Base-by-base conservation (phyloP, 2,329 filamentous ascomycete genomes). In the Triangularia setosa region DNA sequence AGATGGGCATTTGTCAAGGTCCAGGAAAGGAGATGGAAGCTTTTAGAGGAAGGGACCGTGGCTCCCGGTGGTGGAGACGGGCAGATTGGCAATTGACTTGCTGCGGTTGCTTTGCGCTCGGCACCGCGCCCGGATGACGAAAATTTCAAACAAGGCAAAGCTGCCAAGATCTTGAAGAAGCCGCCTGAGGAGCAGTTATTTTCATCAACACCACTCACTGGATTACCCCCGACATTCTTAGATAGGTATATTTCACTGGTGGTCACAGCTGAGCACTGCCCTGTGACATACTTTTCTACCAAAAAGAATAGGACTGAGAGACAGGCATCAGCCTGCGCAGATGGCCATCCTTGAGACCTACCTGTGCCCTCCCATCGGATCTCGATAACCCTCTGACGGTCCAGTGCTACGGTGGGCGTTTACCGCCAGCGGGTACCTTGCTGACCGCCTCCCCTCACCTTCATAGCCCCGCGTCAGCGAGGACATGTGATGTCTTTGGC, bases 111-210 rank as follows among this genome's bases (percentile, higher is more conserved):
- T 48, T 30, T 44, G 40, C 33, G 40, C 54, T 28, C 58, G 33
- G 30, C 62, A 58, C 61, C 52, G 58, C 16, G 56, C 44, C 62
- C 48, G 30, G 63, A 65, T 68, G 67, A 67, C 63, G 64, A 64
- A 63, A 66, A 65, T 64, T 28, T 59, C 58, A 62, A 65, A 57
- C 64, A 57, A 64, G 62, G 61, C 61, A 65, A 65, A 64, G 61
- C n/a, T 28, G 64, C 66, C 66, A 66, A 68, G 66, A 57, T 61
- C 61, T 35, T 23, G 18, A 57, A 52, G 58, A 48, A 55, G 35
- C 56, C 57, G 62, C 48, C 57, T 55, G n/a, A n/a, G n/a, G 30
- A 44, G 57, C 11, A 52, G 60, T 40, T 44, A 33, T 21, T 35
- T 33, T 30, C 28, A 58, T 5, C 40, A 48, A n/a, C n/a, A n/a